Percentiles rank a stretch among this genome's conserved stretches.
These are phyloP conservation scores for Colletotrichum gloeosporioides DNA, from an alignment of 2,329 filamentous ascomycete species.

Conservation along the genomic window DNA sequence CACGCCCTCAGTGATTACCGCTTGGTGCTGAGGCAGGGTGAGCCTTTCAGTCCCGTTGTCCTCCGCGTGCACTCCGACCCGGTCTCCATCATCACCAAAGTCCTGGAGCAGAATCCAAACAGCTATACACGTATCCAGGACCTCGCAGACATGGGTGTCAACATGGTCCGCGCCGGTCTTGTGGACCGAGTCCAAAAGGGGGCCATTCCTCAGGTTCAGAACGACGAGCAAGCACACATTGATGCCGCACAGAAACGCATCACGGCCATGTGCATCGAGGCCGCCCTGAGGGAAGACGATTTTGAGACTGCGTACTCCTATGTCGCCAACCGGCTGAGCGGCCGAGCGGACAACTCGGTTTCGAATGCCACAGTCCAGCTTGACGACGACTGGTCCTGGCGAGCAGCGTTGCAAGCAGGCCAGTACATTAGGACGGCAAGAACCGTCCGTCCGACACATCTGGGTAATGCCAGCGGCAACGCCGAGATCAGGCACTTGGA, in stretches of 20 bases:
- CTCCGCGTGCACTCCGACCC: constrained; percentile 80
- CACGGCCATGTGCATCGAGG: constrained; percentile 80
- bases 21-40: constrained; percentile 78
- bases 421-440: constrained; percentile 67
- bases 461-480: constrained; percentile 65
- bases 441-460: constrained; percentile 62
- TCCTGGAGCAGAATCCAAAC: constrained; percentile 76
- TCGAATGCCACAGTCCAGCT: constrained; percentile 28
- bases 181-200: constrained; percentile 35
- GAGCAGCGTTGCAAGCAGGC: constrained; percentile 78
- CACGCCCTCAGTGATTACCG: constrained; percentile 79
- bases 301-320: constrained; percentile 90
- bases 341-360: constrained; percentile 28
- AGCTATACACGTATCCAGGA: constrained; percentile 79
- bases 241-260: constrained; percentile 65
- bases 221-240: constrained; percentile 30
- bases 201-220: constrained; percentile 24
- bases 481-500: constrained; percentile 74
- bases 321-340: constrained; percentile 71
- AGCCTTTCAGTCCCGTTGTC: constrained; percentile 79
- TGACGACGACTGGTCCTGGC: constrained; percentile 76
- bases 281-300: constrained; percentile 76
- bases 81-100: constrained; percentile 72
- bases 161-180: constrained; percentile 68
- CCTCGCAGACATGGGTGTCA: constrained; percentile 70